A percentile compares a stretch with the other conserved stretches of the same genome.
Evolutionary conservation across 2,329 filamentous ascomycete genomes (phyloP).

Genomic region (Hypoxylon sp.): DNA sequence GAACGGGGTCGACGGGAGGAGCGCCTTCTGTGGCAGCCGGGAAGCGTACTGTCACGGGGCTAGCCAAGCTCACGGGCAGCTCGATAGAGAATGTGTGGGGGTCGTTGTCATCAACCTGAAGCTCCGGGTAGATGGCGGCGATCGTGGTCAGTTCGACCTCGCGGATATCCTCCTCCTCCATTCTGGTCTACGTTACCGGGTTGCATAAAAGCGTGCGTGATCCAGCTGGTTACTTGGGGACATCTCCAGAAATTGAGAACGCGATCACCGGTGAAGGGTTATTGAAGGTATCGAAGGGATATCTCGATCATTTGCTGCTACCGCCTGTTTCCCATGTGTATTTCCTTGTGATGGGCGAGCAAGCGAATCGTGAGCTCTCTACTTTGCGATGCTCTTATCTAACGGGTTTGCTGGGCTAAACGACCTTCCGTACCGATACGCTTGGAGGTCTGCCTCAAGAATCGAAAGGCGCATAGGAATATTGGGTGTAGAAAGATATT

Average conservation of each 20-base stretch:
- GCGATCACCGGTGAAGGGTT: not conserved
- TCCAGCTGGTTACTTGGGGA: slow-evolving; percentile 20
- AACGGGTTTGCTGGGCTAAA: not conserved
- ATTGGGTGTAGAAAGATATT: not conserved
- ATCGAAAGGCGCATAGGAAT: not conserved
- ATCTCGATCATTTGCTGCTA: not conserved
- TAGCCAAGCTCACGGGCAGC: slow-evolving; percentile 62
- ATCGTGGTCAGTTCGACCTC: slow-evolving; percentile 67
- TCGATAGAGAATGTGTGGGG: slow-evolving; percentile 63
- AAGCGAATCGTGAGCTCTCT: not conserved
- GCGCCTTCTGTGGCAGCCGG: slow-evolving; percentile 55
- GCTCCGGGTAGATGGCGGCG: slow-evolving; percentile 72
- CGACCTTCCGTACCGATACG: not conserved
- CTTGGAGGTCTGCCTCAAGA: not conserved
- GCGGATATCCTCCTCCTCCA: slow-evolving; percentile 57
- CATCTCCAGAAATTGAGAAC: slow-evolving; percentile 26
- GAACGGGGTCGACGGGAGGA: slow-evolving; percentile 31
- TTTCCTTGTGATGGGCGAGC: not conserved
- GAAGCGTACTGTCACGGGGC: slow-evolving; percentile 65
- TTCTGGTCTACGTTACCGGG: slow-evolving; percentile 39
- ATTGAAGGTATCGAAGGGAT: not conserved
- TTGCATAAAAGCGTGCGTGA: slow-evolving; percentile 27
- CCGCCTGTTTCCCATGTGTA: not conserved
- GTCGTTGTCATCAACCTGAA: slow-evolving; percentile 55
- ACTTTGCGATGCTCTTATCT: not conserved